phyloP scores from a whole-genome alignment of 805 yeast genomes.

The Blastobotrys muscicola region DNA sequence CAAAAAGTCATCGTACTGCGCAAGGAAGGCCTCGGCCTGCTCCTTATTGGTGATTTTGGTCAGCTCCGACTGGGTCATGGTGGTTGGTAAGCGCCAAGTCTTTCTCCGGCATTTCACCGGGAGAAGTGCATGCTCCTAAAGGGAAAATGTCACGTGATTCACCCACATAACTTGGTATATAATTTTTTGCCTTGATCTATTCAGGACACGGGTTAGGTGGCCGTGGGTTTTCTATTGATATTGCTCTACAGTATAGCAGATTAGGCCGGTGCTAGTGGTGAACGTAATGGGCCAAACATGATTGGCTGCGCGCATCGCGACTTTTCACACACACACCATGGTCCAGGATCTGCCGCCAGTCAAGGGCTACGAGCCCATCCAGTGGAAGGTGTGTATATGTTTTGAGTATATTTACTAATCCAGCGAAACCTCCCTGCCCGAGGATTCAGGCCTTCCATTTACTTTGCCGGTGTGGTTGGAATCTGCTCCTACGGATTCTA shows the following conservation, averaged over 20 bases:
- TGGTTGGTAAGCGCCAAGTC: no score
- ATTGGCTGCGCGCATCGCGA: neutral
- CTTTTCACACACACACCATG: conserved; percentile 9
- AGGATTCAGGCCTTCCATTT: conserved; percentile 72
- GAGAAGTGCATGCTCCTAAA: no score
- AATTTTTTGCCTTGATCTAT: no score
- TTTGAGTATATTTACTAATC: neutral
- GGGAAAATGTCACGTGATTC: no score
- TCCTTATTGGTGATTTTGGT: conserved; percentile 19
- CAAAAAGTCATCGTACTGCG: conserved; percentile 69
- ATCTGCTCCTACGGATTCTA: conserved; percentile 67
- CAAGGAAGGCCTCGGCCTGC: conserved; percentile 39
- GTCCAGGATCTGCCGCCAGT: conserved; percentile 77
- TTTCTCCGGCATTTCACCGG: no score
- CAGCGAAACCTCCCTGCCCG: conserved; percentile 70
- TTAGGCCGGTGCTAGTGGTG: neutral
- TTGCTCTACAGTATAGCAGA: no score
- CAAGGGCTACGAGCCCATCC: conserved; percentile 78
- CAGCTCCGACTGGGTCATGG: neutral
- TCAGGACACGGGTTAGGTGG: no score
- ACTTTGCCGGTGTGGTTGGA: conserved; percentile 54
- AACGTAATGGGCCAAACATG: neutral
- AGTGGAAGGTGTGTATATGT: conserved; percentile 49
- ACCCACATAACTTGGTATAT: no score
- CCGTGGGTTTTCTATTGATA: no score